Evolutionary conservation across 441 rosid genomes (phyloP).

Genomic region (Croton setiger): DNA sequence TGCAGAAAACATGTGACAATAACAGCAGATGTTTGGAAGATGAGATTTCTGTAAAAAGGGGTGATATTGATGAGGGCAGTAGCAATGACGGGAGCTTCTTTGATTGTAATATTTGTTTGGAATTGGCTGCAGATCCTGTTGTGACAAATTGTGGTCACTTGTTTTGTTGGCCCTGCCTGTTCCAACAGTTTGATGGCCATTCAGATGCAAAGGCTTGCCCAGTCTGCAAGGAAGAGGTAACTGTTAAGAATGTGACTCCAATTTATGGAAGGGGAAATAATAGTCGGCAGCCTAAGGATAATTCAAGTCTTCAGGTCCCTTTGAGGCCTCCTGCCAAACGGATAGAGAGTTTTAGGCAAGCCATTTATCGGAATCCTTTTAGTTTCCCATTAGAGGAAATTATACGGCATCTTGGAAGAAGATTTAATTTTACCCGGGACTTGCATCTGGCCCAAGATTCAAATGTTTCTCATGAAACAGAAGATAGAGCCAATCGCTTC

Average conservation of each 20-base stretch:
- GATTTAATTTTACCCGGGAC: slow-evolving; percentile 60
- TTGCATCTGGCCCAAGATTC: slow-evolving; percentile 47
- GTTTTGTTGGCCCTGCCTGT: slow-evolving; percentile 91
- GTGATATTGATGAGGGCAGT: slow-evolving; percentile 52
- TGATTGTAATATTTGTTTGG: slow-evolving; percentile 88
- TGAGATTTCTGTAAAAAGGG: slow-evolving; percentile 46
- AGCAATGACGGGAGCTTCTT: slow-evolving; percentile 76
- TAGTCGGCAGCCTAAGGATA: slow-evolving; percentile 48
- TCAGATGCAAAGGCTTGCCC: slow-evolving; percentile 88
- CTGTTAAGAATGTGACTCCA: slow-evolving; percentile 66
- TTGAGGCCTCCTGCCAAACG: slow-evolving; percentile 67
- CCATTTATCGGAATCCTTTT: slow-evolving; percentile 55
- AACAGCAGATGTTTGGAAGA: slow-evolving; percentile 58
- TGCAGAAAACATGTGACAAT: slow-evolving; percentile 63
- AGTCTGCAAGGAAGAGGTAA: slow-evolving; percentile 82
- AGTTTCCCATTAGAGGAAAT: slow-evolving; percentile 76
- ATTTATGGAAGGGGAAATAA: slow-evolving; percentile 79
- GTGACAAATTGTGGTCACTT: slow-evolving; percentile 94
- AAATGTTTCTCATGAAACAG: slow-evolving; percentile 44
- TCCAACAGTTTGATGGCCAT: slow-evolving; percentile 57
- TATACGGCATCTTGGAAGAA: slow-evolving; percentile 72
- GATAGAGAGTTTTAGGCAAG: slow-evolving; percentile 83
- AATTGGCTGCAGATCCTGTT: slow-evolving; percentile 86
- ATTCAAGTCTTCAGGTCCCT: slow-evolving; percentile 63
- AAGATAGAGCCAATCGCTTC: slow-evolving; percentile 39